A percentile compares a stretch with the other conserved stretches of the same genome.
These are phyloP conservation scores for Raffaelea albimanens DNA, from an alignment of 2,329 filamentous ascomycete genomes.

Conservation along the genomic window DNA sequence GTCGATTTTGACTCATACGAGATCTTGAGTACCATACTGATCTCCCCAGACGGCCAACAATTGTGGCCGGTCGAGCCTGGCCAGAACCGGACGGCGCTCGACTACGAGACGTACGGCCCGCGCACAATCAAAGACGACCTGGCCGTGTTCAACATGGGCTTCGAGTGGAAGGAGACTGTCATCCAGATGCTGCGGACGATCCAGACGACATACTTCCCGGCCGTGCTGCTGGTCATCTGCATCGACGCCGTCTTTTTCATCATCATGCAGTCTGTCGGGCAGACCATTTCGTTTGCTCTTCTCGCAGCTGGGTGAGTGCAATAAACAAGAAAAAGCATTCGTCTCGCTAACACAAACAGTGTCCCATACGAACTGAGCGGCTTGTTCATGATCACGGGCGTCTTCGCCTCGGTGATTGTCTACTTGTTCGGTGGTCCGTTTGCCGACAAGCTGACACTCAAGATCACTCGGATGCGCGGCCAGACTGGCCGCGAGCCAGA, in stretches of 20 bases:
- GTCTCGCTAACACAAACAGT: constrained; percentile 17
- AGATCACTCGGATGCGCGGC: constrained; percentile 11
- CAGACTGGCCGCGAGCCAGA: constrained; percentile 21
- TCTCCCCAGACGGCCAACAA: neutral
- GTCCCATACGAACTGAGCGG: constrained; percentile 22
- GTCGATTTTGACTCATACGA: no score
- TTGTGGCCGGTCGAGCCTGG: constrained; percentile 15
- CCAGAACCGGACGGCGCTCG: constrained; percentile 12
- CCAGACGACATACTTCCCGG: constrained; percentile 22
- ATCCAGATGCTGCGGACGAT: constrained; percentile 19
- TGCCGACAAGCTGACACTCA: constrained; percentile 20
- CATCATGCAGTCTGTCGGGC: constrained; percentile 18
- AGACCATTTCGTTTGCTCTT: constrained; percentile 10
- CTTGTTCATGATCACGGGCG: constrained; percentile 17
- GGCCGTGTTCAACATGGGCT: constrained; percentile 20
- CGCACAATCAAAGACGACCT: constrained; percentile 21
- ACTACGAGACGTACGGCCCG: constrained; percentile 11
- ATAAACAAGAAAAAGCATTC: no score
- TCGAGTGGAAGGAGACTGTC: constrained; percentile 19
- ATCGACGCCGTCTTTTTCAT: constrained; percentile 20
- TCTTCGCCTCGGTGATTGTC: constrained; percentile 14
- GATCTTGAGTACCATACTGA: no score
- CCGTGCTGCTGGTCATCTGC: constrained; percentile 21
- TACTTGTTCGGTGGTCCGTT: constrained; percentile 21
- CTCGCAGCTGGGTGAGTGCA: constrained; percentile 1